Percentiles rank a stretch among this genome's conserved stretches.
Evolutionary conservation across 371 early-diverging fungal genomes (phyloP).

Genomic region (Mortierella polycephala): DNA sequence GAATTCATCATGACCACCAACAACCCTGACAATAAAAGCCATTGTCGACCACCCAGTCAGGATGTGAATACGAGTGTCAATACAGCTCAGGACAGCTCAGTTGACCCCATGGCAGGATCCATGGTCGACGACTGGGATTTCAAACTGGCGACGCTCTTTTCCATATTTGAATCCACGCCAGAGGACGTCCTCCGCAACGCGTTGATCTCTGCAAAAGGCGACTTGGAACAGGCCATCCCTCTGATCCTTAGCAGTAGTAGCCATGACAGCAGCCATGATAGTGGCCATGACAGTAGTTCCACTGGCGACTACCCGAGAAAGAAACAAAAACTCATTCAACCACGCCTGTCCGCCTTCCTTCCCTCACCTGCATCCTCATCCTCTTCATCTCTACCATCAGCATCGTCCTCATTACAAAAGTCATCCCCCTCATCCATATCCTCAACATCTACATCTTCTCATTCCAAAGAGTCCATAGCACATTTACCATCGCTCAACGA

Average conservation of each 20-base stretch:
- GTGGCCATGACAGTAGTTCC: background rate
- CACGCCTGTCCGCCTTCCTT: constrained; percentile 36
- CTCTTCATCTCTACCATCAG: background rate
- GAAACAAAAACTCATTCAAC: constrained; percentile 40
- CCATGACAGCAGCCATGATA: background rate
- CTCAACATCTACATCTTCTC: background rate
- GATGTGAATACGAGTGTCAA: too few relatives aligned
- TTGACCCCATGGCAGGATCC: too few relatives aligned
- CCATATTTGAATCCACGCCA: constrained; percentile 43
- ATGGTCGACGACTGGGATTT: constrained; percentile 28
- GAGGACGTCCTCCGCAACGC: constrained; percentile 25
- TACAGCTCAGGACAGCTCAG: too few relatives aligned
- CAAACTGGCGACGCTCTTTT: constrained; percentile 45
- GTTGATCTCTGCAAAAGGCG: constrained; percentile 20
- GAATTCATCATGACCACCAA: too few relatives aligned
- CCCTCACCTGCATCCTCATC: constrained; percentile 4
- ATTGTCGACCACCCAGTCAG: too few relatives aligned
- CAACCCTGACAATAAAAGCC: too few relatives aligned
- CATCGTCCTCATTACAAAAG: background rate
- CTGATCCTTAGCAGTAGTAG: constrained; percentile 28
- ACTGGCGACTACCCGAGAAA: constrained; percentile 5
- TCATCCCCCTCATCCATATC: background rate
- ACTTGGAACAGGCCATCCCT: constrained; percentile 46
- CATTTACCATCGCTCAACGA: constrained; percentile 30
- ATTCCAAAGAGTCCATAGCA: constrained; percentile 1